Evolutionary conservation across 441 rosid species (phyloP).

Genomic region (Populus hybrid): DNA sequence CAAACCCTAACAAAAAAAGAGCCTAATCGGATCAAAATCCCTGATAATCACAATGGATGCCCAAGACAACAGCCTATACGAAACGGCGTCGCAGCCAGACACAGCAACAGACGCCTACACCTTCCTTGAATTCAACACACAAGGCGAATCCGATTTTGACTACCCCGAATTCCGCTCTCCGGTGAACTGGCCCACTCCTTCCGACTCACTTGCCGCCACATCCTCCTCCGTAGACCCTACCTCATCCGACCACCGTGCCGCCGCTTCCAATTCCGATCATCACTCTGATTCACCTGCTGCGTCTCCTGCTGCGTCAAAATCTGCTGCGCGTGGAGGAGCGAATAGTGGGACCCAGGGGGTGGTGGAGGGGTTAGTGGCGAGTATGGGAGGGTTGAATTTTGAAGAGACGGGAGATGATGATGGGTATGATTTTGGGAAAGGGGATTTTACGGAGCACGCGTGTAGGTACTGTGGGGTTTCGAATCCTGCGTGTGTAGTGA

Average conservation of each 20-base stretch:
- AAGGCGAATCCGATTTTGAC: conserved; percentile 95
- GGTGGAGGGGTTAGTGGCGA: conserved; percentile 77
- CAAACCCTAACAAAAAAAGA: conserved; percentile 47
- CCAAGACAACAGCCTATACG: conserved; percentile 66
- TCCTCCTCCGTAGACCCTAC: conserved; percentile 43
- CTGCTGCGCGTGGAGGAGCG: conserved; percentile 40
- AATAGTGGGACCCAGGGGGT: conserved; percentile 53
- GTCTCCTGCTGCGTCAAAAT: conserved; percentile 35
- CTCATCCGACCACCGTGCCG: conserved; percentile 62
- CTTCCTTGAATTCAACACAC: conserved; percentile 94
- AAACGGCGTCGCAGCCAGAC: conserved; percentile 97
- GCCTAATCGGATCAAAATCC: too few relatives aligned
- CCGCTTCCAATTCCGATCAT: conserved; percentile 30
- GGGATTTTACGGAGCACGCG: conserved; percentile 88
- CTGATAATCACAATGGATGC: conserved; percentile 54
- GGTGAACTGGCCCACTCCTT: conserved; percentile 85
- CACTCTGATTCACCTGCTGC: conserved; percentile 32
- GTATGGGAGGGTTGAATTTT: conserved; percentile 81
- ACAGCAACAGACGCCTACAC: conserved; percentile 82
- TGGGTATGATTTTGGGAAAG: conserved; percentile 73
- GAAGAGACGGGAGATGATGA: conserved; percentile 93
- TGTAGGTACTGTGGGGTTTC: conserved; percentile 98
- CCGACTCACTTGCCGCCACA: conserved; percentile 61
- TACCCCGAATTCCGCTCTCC: conserved; percentile 86
- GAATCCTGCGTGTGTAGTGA: conserved; percentile 94